Conservation (phyloP, 1,139 yeast species). For the Geotrichum fermentans region DNA sequence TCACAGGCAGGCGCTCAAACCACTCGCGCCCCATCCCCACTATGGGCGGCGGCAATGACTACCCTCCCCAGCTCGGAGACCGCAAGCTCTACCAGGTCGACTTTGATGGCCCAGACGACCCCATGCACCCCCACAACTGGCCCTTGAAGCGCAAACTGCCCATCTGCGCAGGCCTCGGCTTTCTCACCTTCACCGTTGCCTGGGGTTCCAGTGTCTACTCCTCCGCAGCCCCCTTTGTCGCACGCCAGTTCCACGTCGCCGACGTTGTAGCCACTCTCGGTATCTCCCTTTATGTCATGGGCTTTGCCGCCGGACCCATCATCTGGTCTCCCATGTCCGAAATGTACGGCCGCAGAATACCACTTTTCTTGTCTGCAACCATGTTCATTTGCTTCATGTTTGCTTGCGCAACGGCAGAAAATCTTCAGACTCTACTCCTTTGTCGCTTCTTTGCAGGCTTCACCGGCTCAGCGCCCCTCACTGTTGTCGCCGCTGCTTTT, state of each 20-base stretch:
- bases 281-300: constrained; percentile 67
- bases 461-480: constrained; percentile 75
- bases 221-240: constrained; percentile 34
- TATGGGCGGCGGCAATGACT: constrained; percentile 46
- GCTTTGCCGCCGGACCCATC: constrained; percentile 79
- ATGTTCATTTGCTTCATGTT: constrained; percentile 58
- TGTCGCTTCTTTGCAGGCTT: constrained; percentile 74
- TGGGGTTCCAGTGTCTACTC: constrained; percentile 46
- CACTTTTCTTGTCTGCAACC: constrained; percentile 51
- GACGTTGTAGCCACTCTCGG: constrained; percentile 44
- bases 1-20: constrained; percentile 12
- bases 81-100: constrained; percentile 47
- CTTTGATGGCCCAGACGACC: constrained; percentile 51
- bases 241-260: constrained; percentile 32
- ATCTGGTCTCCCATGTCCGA: constrained; percentile 80
- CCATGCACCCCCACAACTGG: constrained; percentile 49
- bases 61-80: constrained; percentile 48
- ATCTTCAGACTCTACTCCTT: constrained; percentile 64
- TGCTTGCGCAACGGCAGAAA: constrained; percentile 68
- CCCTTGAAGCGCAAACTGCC: constrained; percentile 36
- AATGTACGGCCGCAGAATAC: constrained; percentile 61
- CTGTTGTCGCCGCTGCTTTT: constrained; percentile 77
- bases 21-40: constrained; percentile 9
- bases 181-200: constrained; percentile 39
- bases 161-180: constrained; percentile 36